Base-by-base conservation (phyloP, 2,329 filamentous ascomycete genomes). In the Curvularia eragrostidis region DNA sequence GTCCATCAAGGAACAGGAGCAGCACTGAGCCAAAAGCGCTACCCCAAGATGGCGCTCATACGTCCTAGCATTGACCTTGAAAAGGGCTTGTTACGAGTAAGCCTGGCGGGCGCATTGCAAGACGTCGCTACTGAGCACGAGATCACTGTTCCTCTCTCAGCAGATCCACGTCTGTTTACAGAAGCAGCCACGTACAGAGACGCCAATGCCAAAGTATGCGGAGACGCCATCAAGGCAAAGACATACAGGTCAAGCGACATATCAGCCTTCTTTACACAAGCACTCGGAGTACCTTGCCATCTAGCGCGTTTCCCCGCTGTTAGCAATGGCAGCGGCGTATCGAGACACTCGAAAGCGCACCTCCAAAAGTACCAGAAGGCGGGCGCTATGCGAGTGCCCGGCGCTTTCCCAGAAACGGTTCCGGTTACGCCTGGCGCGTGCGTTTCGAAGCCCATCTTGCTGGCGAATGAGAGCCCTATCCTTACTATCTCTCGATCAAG, bases 391-490 rank as follows among this genome's bases (percentile, higher is more conserved):
- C 69, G 67, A 47, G 79, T 87, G 68, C 84, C 85, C 8, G 84
- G 83, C 3, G 80, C 83, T 19, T 87, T 85, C 61, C 85, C 84
- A 64, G 74, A 76, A 60, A 58, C 70, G n/a, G 63, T 28, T 76
- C 39, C 79, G 82, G 1, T 66, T 50, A 68, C 64, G 63, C 66
- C 83, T 83, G 18, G 85, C 83, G 19, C 84, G 83, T 8, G 82
- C 83, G 65, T 69, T 65, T 72, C 73, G 52, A 75, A 83, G 50
- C 85, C 87, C 3, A 93, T 98, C 32, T 80, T 95, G 0, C 81
- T 99, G 3, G 91, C 93, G 23, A 99, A 99, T 73, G 95, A 98
- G 76, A 96, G 92, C 52, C 94, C 95, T 0, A 96, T 99, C 43
- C 84, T 99, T 0, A 85, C 91, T 46, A 89, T 98, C 54, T 92